A percentile compares a stretch with the other conserved stretches of the same genome.
Evolutionary conservation across 495 filamentous ascomycete genomes (phyloP).

Genomic region (Massariosphaeria phaeospora): DNA sequence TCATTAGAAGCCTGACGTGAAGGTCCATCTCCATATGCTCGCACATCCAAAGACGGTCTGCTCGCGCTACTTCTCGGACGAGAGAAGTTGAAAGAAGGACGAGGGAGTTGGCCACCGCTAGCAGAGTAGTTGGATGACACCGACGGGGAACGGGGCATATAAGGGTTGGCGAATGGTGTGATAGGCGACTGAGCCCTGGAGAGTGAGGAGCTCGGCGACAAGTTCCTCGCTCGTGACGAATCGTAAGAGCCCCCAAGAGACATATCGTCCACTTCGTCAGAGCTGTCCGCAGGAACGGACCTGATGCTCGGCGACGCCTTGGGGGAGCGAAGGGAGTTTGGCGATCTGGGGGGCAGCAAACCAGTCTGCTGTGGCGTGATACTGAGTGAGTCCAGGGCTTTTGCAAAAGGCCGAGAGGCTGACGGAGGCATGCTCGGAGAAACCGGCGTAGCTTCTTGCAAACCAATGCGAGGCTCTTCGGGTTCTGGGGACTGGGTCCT

Average conservation of each 20-base stretch:
- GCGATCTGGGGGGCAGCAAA: constrained; percentile 55
- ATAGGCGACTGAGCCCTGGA: constrained; percentile 60
- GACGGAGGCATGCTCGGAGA: constrained; percentile 32
- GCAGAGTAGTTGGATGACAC: constrained; percentile 70
- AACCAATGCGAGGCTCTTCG: constrained; percentile 30
- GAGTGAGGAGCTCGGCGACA: constrained; percentile 46
- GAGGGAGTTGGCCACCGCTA: constrained; percentile 56
- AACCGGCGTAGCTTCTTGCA: constrained; percentile 28
- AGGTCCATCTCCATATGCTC: constrained; percentile 56
- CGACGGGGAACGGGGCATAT: constrained; percentile 68
- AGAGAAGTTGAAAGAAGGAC: constrained; percentile 88
- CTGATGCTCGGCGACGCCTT: constrained; percentile 54
- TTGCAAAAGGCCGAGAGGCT: constrained; percentile 37
- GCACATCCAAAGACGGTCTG: constrained; percentile 39
- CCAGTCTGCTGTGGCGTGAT: constrained; percentile 46
- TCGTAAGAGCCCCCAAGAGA: constrained; percentile 34
- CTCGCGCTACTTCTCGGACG: constrained; percentile 72
- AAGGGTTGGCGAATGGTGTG: constrained; percentile 51
- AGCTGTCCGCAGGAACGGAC: constrained; percentile 55
- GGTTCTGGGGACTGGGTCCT: constrained; percentile 51
- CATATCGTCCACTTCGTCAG: constrained; percentile 50
- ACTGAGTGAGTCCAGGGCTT: constrained; percentile 43
- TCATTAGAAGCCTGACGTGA: constrained; percentile 56
- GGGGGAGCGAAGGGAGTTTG: constrained; percentile 41
- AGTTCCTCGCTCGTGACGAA: constrained; percentile 34